Evolutionary conservation across 768 basidiomycete genomes (phyloP).

Genomic region (Lactifluus subvellereus): DNA sequence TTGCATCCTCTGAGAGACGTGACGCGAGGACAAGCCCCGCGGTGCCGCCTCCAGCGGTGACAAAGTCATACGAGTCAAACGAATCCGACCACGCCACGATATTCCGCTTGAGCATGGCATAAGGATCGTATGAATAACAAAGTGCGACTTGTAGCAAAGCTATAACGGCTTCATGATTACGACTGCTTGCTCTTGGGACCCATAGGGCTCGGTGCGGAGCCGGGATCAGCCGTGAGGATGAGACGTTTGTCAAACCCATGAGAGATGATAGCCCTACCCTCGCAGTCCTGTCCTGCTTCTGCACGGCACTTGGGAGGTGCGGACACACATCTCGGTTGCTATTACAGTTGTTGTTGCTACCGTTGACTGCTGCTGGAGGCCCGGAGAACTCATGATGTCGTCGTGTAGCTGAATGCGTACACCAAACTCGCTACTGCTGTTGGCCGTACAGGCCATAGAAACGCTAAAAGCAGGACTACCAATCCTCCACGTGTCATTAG

Average conservation of each 20-base stretch:
- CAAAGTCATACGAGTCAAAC: conserved; percentile 46
- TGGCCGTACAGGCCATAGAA: conserved; percentile 62
- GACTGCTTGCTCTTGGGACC: too few relatives aligned
- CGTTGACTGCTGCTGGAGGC: conserved; percentile 51
- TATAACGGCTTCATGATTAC: too few relatives aligned
- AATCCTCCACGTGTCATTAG: conserved; percentile 19
- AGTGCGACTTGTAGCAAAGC: not conserved
- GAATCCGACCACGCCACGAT: conserved; percentile 38
- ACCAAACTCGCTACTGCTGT: conserved; percentile 59
- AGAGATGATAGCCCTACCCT: too few relatives aligned
- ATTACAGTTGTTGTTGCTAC: conserved; percentile 46
- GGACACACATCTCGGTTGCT: conserved; percentile 33
- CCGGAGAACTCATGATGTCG: conserved; percentile 65
- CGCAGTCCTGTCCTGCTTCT: too few relatives aligned
- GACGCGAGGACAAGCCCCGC: conserved; percentile 44
- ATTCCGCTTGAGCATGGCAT: conserved; percentile 29
- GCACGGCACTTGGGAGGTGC: too few relatives aligned
- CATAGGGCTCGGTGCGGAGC: too few relatives aligned
- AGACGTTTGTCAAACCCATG: too few relatives aligned
- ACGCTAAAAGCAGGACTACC: conserved; percentile 38
- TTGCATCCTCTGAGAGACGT: conserved; percentile 41
- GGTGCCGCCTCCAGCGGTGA: conserved; percentile 46
- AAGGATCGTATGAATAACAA: not conserved
- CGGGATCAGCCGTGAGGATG: too few relatives aligned
- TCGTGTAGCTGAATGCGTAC: conserved; percentile 69